Evolutionary conservation across 192 early-diverging fungal species (phyloP).

Genomic region (Linnemannia elongata): DNA sequence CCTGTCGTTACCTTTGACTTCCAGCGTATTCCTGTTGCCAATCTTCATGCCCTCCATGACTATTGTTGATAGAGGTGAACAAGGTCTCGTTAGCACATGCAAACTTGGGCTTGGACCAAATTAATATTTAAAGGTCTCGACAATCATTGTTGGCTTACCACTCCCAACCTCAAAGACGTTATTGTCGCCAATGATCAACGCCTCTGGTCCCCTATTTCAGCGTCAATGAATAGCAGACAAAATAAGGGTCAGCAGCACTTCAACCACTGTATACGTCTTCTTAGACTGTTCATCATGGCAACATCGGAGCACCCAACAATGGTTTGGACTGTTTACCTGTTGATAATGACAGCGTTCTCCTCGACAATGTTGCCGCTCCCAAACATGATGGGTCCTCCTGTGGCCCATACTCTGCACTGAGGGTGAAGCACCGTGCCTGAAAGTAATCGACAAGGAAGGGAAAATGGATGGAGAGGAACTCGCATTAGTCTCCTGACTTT

Average conservation of each 20-base stretch:
- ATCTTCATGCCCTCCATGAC: constrained; percentile 76
- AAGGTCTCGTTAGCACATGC: background rate
- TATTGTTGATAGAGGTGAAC: constrained; percentile 22
- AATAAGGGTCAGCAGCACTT: background rate
- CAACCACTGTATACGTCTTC: background rate
- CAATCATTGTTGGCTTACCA: constrained; percentile 58
- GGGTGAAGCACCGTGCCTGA: constrained; percentile 81
- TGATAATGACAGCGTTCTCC: constrained; percentile 78
- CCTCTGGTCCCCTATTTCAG: constrained; percentile 52
- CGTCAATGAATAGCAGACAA: background rate
- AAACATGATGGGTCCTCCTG: constrained; percentile 76
- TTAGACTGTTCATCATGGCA: background rate
- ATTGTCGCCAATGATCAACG: constrained; percentile 76
- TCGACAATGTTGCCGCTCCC: constrained; percentile 83
- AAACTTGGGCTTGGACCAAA: background rate
- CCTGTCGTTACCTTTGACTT: constrained; percentile 68
- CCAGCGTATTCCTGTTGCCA: constrained; percentile 75
- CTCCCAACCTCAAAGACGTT: constrained; percentile 84
- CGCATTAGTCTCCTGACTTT: background rate
- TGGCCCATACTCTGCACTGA: constrained; percentile 76
- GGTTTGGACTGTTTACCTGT: constrained; percentile 63
- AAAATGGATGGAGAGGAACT: background rate
- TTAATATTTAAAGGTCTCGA: background rate
- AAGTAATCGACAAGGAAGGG: background rate
- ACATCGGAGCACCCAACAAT: background rate